Evolutionary conservation across 1,139 yeast species (phyloP).

Genomic region (Spencermartinsiella ligniputridi): DNA sequence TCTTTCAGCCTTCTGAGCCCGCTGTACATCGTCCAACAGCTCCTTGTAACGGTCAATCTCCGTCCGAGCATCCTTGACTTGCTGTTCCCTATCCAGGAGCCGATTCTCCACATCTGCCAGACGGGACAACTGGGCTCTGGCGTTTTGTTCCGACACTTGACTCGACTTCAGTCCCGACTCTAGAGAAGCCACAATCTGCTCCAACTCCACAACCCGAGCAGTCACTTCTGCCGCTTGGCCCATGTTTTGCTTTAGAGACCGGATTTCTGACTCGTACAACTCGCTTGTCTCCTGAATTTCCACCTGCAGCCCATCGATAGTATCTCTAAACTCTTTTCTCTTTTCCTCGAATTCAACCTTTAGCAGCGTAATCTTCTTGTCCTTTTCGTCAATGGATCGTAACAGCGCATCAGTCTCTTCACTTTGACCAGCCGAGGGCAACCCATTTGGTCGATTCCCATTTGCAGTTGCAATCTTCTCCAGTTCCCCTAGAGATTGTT

Average conservation of each 20-base stretch:
- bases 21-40: constrained; percentile 12
- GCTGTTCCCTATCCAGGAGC: constrained; percentile 30
- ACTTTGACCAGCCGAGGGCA: neutral
- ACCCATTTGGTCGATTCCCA: constrained; percentile 10
- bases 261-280: constrained; percentile 26
- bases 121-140: constrained; percentile 23
- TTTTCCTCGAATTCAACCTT: constrained; percentile 29
- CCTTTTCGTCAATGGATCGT: constrained; percentile 25
- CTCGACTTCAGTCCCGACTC: constrained; percentile 23
- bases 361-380: constrained; percentile 25
- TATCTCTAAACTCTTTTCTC: constrained; percentile 32
- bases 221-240: constrained; percentile 22
- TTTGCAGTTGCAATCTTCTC: constrained; percentile 21
- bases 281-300: constrained; percentile 29
- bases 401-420: constrained; percentile 23
- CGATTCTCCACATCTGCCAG: constrained; percentile 33
- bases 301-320: constrained; percentile 29
- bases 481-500: constrained; percentile 30
- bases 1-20: constrained; percentile 7
- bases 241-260: constrained; percentile 23
- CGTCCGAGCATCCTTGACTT: constrained; percentile 25
- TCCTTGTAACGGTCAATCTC: constrained; percentile 27
- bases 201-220: constrained; percentile 20
- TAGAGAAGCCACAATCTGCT: constrained; percentile 21
- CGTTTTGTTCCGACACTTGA: constrained; percentile 25